Base-by-base conservation (phyloP, 768 basidiomycete species). In the Termitomyces sp. region DNA sequence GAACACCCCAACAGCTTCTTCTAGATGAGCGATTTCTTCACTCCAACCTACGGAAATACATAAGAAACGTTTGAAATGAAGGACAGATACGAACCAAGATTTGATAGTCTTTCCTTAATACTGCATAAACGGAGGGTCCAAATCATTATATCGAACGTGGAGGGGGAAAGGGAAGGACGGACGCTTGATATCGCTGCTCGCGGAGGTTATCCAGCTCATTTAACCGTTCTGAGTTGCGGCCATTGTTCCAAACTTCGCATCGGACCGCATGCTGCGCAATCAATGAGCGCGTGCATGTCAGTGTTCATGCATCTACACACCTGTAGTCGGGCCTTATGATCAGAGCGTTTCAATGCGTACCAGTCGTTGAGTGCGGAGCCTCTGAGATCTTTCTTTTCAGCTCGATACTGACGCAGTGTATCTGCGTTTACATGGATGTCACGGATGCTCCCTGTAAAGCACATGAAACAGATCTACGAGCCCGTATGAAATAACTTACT, bases 171-270 rank as follows among this genome's bases (percentile, higher is more conserved):
- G 22, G 6, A 18, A 49, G 24, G 24, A 52, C 65, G 37, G 36
- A 67, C 66, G 60, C 58, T 51, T 51, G 49, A 33, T 53, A 60
- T 45, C 66, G 47, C 52, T 60, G 59, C 24, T 44, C 46, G n/a
- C 65, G 63, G 13, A 60, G 56, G 22, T 49, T 54, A 27, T 64
- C 58, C 41, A 66, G 46, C 53, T 65, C 62, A 45, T 34, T 48
- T 5, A 42, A 45, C 16, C 64, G 60, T 48, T 58, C 51, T 33
- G 45, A n/a, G 31, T 22, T 57, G 41, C 59, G 56, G 16, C 50
- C 37, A 20, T 34, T 24, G 33, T 61, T 62, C 65, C 62, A 64
- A 4, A 20, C 16, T 33, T 64, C 57, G 39, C 63, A 67, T 55
- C 34, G 47, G 0, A 20, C 44, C 9, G 65, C 65, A 54, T 66